Base-by-base conservation (phyloP, 352 stramenopile genomes). In the Globisporangium nagaii region DNA sequence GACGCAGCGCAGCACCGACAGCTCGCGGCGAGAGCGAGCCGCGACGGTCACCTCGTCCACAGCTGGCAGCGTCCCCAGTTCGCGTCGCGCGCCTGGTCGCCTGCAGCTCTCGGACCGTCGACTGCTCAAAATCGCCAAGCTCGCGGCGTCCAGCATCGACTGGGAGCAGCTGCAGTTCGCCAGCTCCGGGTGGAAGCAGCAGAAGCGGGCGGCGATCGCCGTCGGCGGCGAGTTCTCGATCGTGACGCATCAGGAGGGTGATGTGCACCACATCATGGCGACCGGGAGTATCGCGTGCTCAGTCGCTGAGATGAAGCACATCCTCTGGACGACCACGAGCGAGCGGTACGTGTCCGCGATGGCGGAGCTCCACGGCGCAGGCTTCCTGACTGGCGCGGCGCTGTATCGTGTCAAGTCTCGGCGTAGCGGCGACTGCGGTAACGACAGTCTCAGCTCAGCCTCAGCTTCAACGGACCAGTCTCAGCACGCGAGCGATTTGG, bases 201-300 rank as follows among this genome's bases (percentile, higher is more conserved):
- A 37, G 11, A 58, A 43, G 2, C 11, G 28, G 4, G n/a, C 43
- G 6, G 47, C 46, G 25, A 54, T 64, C 42, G 35, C 13, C 6
- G 42, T n/a, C 4, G 50, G 31, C 24, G 53, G 22, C n/a, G 52
- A 40, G 31, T 65, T 62, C 50, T 55, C 24, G 0, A 36, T 70
- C 22, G 20, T 44, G 6, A 31, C 61, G 24, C 53, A 54, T 19
- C 47, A 64, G 11, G 59, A 61, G 1, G 28, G 42, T 9, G 24
- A 42, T 51, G 58, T 40, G 19, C 57, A 63, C 15, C 42, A 56
- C 37, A 27, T 55, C 11, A 35, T 57, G 28, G 44, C 51, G 4
- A 42, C 45, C 5, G 52, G 58, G 56, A 69, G 28, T 65, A 58
- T 30, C 48, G 61, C 5, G 64, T 80, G 59, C 66, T 80, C 49